Base-by-base conservation (phyloP, 768 basidiomycete genomes). In the Vararia minispora region DNA sequence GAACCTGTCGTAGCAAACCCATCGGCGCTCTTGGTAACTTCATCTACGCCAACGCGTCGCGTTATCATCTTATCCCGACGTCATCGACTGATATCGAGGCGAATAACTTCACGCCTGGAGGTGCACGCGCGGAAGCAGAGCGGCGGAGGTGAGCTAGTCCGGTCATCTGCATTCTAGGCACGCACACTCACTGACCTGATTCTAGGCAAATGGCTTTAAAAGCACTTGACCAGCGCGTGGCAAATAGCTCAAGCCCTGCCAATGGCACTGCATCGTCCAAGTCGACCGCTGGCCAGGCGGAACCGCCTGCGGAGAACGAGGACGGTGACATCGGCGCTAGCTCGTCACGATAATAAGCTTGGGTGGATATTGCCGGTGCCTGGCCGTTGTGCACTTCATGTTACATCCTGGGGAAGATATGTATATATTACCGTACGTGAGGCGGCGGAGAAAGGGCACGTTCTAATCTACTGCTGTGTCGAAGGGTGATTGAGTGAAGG, bases 41-140 rank as follows among this genome's bases (percentile, higher is more conserved):
- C 13, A 77, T 84, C 6, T 74, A 84, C 56, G 69, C 64, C 28
- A 52, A 81, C 11, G 81, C 82, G 20, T 74, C 64, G 6, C 74
- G 69, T 46, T 66, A 92, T 52, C 77, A 76, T 51, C 60, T 98
- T 45, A 80, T 97, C 40, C 85, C 85, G 17, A 58, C 72, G 1
- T 61, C 69, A 23, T 60, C 60, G 22, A 42, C 69, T 27, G 89
- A 91, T 51, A 43, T 86, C 26, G 89, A 91, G 55, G 67, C 70
- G 43, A 85, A 77, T 8, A 91, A 89, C 55, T 65, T 61, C 28
- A 77, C 77, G 49, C 67, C 85, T 25, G 91, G 88, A 11, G 84
- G 80, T 53, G 80, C 90, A 14, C 72, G 95, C 24, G 95, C 95
- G 16, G 95, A 99, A 61, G 95, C 95, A 14, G 95, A 99, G 64